These are phyloP conservation scores for Puccinia polysora DNA, from an alignment of 1,284 basidiomycete species.

Conservation along the genomic window DNA sequence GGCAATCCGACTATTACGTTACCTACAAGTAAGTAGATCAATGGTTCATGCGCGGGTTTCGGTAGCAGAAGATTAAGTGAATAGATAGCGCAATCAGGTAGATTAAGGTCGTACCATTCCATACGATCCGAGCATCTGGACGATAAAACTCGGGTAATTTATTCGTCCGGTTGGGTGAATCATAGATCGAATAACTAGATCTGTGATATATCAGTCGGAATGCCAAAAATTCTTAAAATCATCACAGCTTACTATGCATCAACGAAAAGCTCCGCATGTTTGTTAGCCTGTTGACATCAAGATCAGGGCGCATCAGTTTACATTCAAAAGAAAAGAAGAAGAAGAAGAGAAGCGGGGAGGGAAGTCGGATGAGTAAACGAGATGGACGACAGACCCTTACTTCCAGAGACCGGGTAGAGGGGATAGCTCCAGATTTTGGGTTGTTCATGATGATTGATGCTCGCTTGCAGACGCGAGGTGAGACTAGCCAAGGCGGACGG, in stretches of 20 bases:
- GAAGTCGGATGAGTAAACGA: not conserved
- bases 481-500: too few species aligned
- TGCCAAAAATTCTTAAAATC: not conserved
- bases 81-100: not conserved
- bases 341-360: not conserved
- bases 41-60: not conserved
- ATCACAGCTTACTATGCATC: conserved; percentile 22
- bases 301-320: too few species aligned
- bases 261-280: conserved; percentile 24
- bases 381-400: conserved; percentile 1
- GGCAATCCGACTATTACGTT: conserved; percentile 11
- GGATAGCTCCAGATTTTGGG: not conserved
- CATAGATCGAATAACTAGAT: conserved; percentile 35
- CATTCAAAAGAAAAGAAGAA: not conserved
- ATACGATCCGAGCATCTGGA: conserved; percentile 33
- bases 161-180: conserved; percentile 1
- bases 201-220: conserved; percentile 11
- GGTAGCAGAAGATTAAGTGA: not conserved
- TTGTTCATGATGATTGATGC: conserved; percentile 8
- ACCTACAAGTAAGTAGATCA: conserved; percentile 8
- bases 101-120: conserved; percentile 30
- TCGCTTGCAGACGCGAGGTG: too few species aligned
- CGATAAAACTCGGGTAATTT: conserved; percentile 28
- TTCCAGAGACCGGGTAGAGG: conserved; percentile 6
- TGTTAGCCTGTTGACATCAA: conserved; percentile 17